A percentile compares a stretch with the other conserved stretches of the same genome.
phyloP scores from a whole-genome alignment of 331 rosid genomes.

The Phaseolus coccineus region DNA sequence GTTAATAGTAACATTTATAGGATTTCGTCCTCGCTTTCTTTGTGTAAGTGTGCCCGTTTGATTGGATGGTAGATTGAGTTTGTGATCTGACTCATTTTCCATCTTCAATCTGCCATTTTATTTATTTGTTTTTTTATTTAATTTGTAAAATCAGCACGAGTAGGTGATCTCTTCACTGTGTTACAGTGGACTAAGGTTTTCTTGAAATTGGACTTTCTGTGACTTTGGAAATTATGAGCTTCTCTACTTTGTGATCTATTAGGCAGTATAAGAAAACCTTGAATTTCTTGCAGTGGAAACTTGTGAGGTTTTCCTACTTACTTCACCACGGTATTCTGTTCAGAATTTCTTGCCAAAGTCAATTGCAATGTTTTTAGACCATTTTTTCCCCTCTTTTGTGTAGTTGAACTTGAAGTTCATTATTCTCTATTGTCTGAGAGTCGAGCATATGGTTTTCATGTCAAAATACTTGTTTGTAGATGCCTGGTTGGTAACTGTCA shows the following conservation, averaged over 20 bases:
- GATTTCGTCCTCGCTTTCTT: constrained; percentile 81
- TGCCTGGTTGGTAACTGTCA: not conserved
- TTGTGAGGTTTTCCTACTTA: not conserved
- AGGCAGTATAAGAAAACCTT: constrained; percentile 9
- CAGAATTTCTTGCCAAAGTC: constrained; percentile 14
- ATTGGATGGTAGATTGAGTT: constrained; percentile 3
- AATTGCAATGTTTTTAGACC: constrained; percentile 10
- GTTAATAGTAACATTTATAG: constrained; percentile 82
- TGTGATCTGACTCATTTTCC: constrained; percentile 31
- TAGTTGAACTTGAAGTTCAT: not conserved
- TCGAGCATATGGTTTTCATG: not conserved
- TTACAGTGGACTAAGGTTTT: not conserved
- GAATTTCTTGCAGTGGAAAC: not conserved
- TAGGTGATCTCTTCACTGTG: constrained; percentile 29
- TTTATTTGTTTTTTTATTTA: not conserved
- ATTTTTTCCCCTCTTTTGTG: not conserved
- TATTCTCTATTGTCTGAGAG: constrained; percentile 11
- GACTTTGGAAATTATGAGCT: constrained; percentile 32
- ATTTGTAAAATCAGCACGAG: not conserved
- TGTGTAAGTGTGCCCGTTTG: constrained; percentile 67
- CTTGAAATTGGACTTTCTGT: constrained; percentile 22
- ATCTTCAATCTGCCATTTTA: not conserved
- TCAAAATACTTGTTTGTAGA: constrained; percentile 8
- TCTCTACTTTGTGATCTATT: constrained; percentile 32
- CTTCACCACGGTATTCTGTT: not conserved